These are phyloP conservation scores for Podospora australis DNA, from an alignment of 495 filamentous ascomycete species.

Conservation along the genomic window DNA sequence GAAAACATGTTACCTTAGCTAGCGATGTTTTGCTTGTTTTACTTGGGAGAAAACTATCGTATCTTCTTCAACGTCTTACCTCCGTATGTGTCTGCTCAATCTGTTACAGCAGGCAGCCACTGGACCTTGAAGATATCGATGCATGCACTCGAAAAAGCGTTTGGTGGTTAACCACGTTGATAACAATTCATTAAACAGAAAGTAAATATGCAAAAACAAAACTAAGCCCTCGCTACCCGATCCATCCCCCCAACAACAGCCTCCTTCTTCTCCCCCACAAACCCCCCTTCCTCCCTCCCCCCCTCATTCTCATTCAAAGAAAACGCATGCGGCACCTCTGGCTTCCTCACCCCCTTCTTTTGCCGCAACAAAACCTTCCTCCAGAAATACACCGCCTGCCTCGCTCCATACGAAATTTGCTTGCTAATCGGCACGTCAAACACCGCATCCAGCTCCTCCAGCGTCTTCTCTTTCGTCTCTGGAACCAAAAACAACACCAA, in stretches of 20 bases:
- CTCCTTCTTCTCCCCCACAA: background rate
- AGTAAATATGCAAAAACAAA: too few species aligned
- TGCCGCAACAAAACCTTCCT: background rate
- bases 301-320: background rate
- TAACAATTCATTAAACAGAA: too few species aligned
- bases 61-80: too few species aligned
- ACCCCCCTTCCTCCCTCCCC: background rate
- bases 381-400: constrained; percentile 1
- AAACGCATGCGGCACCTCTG: background rate
- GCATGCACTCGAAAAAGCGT: too few species aligned
- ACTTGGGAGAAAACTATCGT: too few species aligned
- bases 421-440: constrained; percentile 27
- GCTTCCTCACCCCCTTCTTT: background rate
- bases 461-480: constrained; percentile 75
- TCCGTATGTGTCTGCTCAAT: too few species aligned
- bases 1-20: background rate
- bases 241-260: constrained; percentile 1
- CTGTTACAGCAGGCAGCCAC: too few species aligned
- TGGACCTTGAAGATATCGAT: too few species aligned
- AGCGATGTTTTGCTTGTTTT: background rate
- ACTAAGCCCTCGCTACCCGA: background rate
- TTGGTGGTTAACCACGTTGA: too few species aligned
- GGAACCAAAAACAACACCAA: constrained; percentile 70
- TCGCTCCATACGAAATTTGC: background rate
- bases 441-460: constrained; percentile 53